A percentile compares a stretch with the other conserved stretches of the same genome.
Conservation (phyloP, 148 eudicot genomes). For the Euryodendron excelsum region DNA sequence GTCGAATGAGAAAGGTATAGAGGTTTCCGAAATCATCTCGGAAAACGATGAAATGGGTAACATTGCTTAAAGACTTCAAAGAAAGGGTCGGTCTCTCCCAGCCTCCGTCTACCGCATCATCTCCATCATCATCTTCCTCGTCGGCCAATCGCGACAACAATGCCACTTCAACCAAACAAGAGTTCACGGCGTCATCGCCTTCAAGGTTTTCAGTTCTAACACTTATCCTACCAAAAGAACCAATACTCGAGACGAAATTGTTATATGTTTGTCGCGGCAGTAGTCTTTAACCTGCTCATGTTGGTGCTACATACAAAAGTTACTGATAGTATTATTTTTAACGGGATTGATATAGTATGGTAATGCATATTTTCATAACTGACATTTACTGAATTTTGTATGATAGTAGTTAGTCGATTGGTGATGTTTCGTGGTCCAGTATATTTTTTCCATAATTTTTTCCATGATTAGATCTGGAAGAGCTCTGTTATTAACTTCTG, state of each 20-base stretch:
- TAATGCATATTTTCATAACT: no score
- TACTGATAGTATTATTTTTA: no score
- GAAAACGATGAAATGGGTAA: slow-evolving; percentile 89
- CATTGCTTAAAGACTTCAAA: slow-evolving; percentile 94
- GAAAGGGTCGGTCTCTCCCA: slow-evolving; percentile 82
- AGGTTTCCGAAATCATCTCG: slow-evolving; percentile 32
- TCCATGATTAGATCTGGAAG: no score
- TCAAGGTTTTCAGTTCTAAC: slow-evolving; percentile 40
- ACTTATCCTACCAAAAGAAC: no score
- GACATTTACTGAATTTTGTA: no score
- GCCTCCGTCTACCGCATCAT: slow-evolving; percentile 24
- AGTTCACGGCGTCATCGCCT: slow-evolving; percentile 28
- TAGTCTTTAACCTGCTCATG: background rate
- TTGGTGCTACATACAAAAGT: no score
- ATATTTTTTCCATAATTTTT: no score
- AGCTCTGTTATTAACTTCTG: background rate
- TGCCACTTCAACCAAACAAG: slow-evolving; percentile 30
- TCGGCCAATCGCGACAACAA: slow-evolving; percentile 35
- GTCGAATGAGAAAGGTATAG: slow-evolving; percentile 24
- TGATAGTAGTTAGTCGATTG: background rate
- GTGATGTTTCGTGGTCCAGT: background rate
- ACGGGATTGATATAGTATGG: no score
- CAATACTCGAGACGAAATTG: background rate
- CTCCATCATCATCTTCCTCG: slow-evolving; percentile 29
- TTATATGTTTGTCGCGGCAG: background rate